Conservation (phyloP, 768 basidiomycete species). For the Inosperma sp. region DNA sequence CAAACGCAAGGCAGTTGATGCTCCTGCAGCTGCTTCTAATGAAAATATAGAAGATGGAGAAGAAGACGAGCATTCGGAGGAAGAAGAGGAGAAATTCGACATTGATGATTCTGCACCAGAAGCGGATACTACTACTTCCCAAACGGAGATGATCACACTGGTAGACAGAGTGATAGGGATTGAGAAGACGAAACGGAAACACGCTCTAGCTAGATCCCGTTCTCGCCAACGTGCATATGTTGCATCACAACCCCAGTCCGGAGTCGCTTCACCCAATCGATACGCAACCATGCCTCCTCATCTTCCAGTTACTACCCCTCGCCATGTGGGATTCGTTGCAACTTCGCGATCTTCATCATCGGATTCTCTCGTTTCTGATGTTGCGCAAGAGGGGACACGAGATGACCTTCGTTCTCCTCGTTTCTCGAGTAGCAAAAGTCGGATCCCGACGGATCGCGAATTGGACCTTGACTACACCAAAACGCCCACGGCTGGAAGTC, state of each 20-base stretch:
- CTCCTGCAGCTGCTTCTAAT: slow-evolving; percentile 8
- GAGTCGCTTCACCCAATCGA: slow-evolving; percentile 60
- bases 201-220: slow-evolving; percentile 25
- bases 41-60: slow-evolving; percentile 35
- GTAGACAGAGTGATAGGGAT: slow-evolving; percentile 13
- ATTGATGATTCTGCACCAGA: slow-evolving; percentile 86
- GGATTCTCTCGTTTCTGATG: slow-evolving; percentile 28
- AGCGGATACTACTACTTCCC: slow-evolving; percentile 30
- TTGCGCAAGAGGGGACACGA: slow-evolving; percentile 29
- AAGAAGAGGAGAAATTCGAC: slow-evolving; percentile 77
- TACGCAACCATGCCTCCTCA: slow-evolving; percentile 50
- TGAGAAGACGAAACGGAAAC: slow-evolving; percentile 25
- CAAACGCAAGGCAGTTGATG: slow-evolving; percentile 23
- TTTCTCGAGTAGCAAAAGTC: slow-evolving; percentile 43
- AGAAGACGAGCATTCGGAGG: slow-evolving; percentile 47
- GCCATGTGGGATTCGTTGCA: slow-evolving; percentile 49
- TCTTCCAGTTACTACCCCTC: slow-evolving; percentile 41
- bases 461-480: slow-evolving; percentile 48
- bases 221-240: slow-evolving; percentile 29
- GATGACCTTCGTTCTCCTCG: slow-evolving; percentile 30
- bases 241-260: slow-evolving; percentile 42
- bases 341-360: slow-evolving; percentile 34
- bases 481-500: slow-evolving; percentile 52
- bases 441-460: slow-evolving; percentile 59
- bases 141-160: slow-evolving; percentile 10